These are phyloP conservation scores for Fusarium chuoi DNA, from an alignment of 2,329 filamentous ascomycete species.

Conservation along the genomic window DNA sequence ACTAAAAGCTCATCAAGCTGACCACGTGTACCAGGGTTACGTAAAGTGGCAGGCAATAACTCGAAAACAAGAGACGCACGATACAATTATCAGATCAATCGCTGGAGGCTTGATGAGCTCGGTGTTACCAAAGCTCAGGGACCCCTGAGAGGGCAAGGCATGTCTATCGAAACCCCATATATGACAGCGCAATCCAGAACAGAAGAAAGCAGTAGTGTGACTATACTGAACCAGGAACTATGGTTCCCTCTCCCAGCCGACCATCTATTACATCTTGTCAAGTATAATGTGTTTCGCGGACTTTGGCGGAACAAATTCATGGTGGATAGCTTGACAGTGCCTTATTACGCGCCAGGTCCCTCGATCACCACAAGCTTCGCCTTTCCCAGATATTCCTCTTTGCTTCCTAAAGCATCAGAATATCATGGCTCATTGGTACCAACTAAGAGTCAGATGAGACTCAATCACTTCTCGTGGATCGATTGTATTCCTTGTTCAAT, in stretches of 20 bases:
- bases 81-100: background rate
- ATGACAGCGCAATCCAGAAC: rapidly evolving
- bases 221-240: too few species aligned
- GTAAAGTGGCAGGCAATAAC: background rate
- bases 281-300: background rate
- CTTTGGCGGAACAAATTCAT: background rate
- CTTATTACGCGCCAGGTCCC: background rate
- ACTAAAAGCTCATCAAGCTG: background rate
- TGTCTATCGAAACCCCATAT: rapidly evolving
- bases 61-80: background rate
- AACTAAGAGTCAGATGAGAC: background rate
- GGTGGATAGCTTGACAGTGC: background rate
- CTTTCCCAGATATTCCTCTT: background rate
- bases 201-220: background rate
- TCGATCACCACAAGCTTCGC: background rate
- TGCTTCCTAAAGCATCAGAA: background rate
- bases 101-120: background rate
- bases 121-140: rapidly evolving
- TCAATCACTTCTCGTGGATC: constrained; percentile 1
- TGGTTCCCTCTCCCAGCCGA: background rate
- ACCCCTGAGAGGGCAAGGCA: background rate
- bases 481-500: background rate
- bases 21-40: background rate
- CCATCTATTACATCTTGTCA: background rate
- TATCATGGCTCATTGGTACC: background rate